phyloP scores from a whole-genome alignment of 2,329 filamentous ascomycete genomes.

The Aspergillus tubingensis region DNA sequence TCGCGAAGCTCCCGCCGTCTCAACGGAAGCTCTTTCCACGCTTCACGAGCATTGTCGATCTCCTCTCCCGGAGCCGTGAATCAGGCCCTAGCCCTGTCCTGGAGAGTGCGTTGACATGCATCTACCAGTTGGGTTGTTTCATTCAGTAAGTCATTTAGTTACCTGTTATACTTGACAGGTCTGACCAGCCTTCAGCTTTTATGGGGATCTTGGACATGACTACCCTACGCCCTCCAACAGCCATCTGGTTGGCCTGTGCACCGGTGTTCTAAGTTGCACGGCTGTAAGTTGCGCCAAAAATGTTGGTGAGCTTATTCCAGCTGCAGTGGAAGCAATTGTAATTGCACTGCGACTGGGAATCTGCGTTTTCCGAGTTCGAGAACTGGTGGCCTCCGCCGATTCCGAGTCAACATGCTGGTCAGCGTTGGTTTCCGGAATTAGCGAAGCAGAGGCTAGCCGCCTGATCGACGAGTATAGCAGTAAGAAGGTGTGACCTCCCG shows the following conservation, averaged over 20 bases:
- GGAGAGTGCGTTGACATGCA: constrained; percentile 47
- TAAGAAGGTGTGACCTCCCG: constrained; percentile 27
- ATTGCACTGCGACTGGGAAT: constrained; percentile 48
- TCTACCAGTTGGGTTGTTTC: constrained; percentile 47
- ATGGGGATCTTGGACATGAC: constrained; percentile 43
- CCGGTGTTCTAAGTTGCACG: constrained; percentile 44
- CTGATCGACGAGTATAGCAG: constrained; percentile 27
- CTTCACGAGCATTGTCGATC: constrained; percentile 43
- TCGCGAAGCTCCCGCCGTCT: constrained; percentile 37
- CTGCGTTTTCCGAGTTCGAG: constrained; percentile 41
- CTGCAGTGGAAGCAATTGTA: constrained; percentile 45
- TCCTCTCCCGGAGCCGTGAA: constrained; percentile 38
- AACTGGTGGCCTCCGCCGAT: constrained; percentile 36
- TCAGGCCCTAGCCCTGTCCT: constrained; percentile 41
- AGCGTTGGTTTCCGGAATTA: constrained; percentile 42
- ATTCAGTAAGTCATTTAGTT: constrained; percentile 42
- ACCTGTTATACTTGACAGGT: neutral
- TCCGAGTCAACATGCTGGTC: constrained; percentile 42
- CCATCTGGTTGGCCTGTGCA: constrained; percentile 46
- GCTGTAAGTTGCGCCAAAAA: constrained; percentile 44
- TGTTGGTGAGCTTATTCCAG: constrained; percentile 45
- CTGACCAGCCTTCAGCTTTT: constrained; percentile 37
- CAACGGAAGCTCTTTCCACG: constrained; percentile 40
- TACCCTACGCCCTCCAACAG: constrained; percentile 43
- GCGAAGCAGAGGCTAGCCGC: constrained; percentile 31